A percentile compares a stretch with the other conserved stretches of the same genome.
Evolutionary conservation across 2,329 filamentous ascomycete species (phyloP).

Genomic region (Orbilia oligospora): DNA sequence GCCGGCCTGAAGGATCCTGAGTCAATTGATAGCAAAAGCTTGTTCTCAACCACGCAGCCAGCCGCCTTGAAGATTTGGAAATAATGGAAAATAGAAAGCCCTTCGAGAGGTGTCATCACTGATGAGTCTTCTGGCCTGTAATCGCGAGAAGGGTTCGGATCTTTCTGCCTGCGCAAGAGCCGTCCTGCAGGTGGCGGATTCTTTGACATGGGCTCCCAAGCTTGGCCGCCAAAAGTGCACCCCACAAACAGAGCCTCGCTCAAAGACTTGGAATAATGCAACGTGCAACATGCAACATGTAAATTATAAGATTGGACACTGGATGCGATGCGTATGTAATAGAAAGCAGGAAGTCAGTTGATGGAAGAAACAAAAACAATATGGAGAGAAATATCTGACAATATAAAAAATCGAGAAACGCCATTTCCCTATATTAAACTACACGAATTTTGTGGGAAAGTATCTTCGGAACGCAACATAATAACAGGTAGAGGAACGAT

Average conservation of each 20-base stretch:
- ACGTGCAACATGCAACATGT: conserved; percentile 8
- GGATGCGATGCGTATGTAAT: too few relatives aligned
- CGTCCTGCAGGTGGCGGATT: conserved; percentile 30
- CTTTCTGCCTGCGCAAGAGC: conserved; percentile 46
- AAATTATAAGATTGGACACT: background rate
- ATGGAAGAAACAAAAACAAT: conserved; percentile 6
- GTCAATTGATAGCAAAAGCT: conserved; percentile 7
- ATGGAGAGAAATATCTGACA: background rate
- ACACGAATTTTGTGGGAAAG: conserved; percentile 14
- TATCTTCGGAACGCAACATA: background rate
- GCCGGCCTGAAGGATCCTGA: conserved; percentile 46
- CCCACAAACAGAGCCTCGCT: conserved; percentile 29
- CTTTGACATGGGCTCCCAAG: conserved; percentile 33
- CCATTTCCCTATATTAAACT: conserved; percentile 27
- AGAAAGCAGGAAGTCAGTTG: background rate
- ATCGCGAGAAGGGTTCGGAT: background rate
- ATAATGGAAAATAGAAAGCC: background rate
- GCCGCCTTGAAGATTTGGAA: conserved; percentile 32
- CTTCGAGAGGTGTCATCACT: conserved; percentile 15
- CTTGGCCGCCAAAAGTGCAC: conserved; percentile 51
- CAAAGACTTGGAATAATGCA: conserved; percentile 6
- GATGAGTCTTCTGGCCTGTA: conserved; percentile 32
- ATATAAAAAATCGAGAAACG: conserved; percentile 7
- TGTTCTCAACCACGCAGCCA: conserved; percentile 17
- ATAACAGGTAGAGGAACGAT: background rate